Evolutionary conservation across 148 eudicot genomes (phyloP).

Genomic region (Fallopia convolvulus): DNA sequence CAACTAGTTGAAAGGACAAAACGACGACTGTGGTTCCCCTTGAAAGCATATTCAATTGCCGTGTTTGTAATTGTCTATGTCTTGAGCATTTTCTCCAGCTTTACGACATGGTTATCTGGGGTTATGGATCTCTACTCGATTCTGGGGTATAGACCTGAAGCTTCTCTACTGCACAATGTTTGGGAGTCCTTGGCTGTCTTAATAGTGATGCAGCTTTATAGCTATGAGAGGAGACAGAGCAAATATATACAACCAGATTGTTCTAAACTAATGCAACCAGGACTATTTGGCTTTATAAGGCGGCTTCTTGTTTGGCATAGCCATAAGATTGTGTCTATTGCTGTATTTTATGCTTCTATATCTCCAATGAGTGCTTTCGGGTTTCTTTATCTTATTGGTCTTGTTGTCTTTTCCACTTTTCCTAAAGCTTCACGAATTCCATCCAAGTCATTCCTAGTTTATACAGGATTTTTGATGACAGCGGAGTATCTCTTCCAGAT

Average conservation of each 20-base stretch:
- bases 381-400: slow-evolving; percentile 77
- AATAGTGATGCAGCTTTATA: slow-evolving; percentile 97
- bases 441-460: slow-evolving; percentile 68
- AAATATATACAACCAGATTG: slow-evolving; percentile 36
- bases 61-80: slow-evolving; percentile 73
- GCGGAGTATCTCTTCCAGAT: slow-evolving; percentile 88
- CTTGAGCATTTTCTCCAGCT: slow-evolving; percentile 76
- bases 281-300: slow-evolving; percentile 56
- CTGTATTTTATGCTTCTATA: slow-evolving; percentile 84
- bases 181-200: slow-evolving; percentile 87
- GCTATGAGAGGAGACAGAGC: slow-evolving; percentile 95
- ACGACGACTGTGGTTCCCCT: slow-evolving; percentile 84
- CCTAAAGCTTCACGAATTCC: slow-evolving; percentile 91
- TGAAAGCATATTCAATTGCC: slow-evolving; percentile 68
- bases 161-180: slow-evolving; percentile 66
- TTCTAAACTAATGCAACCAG: slow-evolving; percentile 42
- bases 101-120: slow-evolving; percentile 57
- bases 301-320: slow-evolving; percentile 94
- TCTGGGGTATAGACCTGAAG: slow-evolving; percentile 64
- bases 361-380: slow-evolving; percentile 90
- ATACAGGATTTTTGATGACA: slow-evolving; percentile 64
- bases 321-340: slow-evolving; percentile 64
- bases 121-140: slow-evolving; percentile 52
- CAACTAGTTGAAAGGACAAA: slow-evolving; percentile 86
- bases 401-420: slow-evolving; percentile 50